phyloP scores from a whole-genome alignment of 805 yeast genomes.

The Clavispora fructus region DNA sequence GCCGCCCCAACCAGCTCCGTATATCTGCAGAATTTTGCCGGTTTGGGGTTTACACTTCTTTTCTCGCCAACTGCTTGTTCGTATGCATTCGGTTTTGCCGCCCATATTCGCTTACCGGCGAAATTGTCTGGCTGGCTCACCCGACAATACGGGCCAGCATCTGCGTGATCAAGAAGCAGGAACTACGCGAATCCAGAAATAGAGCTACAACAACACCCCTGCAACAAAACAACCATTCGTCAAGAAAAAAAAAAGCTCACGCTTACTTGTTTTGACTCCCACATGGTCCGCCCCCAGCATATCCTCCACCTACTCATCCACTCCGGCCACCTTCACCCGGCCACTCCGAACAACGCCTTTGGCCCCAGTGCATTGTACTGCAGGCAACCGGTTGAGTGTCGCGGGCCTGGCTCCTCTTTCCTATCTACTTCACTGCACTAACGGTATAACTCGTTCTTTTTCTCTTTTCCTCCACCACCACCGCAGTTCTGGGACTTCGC shows the following conservation, averaged over 20 bases:
- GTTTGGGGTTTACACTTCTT: neutral
- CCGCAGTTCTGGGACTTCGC: neutral
- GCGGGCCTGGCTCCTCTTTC: neutral
- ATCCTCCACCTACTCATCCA: too few relatives aligned
- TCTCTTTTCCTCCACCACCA: neutral
- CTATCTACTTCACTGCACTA: neutral
- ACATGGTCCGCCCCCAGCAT: too few relatives aligned
- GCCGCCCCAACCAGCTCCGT: neutral
- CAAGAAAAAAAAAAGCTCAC: too few relatives aligned
- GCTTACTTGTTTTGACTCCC: too few relatives aligned
- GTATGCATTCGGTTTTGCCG: neutral
- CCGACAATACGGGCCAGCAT: neutral
- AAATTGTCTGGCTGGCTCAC: neutral
- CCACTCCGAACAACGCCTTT: neutral
- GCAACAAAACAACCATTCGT: too few relatives aligned
- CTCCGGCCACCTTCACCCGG: neutral
- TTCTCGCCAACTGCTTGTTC: neutral
- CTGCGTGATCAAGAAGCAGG: neutral
- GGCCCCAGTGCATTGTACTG: neutral
- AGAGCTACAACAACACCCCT: neutral
- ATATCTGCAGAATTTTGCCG: neutral
- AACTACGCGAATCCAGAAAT: neutral
- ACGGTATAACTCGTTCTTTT: neutral
- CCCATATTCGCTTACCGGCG: neutral
- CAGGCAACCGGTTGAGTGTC: neutral